Evolutionary conservation across 208 protist genomes (phyloP), one percentile per base, ranked within the genome.

Genomic region (Naegleria gruberi): DNA sequence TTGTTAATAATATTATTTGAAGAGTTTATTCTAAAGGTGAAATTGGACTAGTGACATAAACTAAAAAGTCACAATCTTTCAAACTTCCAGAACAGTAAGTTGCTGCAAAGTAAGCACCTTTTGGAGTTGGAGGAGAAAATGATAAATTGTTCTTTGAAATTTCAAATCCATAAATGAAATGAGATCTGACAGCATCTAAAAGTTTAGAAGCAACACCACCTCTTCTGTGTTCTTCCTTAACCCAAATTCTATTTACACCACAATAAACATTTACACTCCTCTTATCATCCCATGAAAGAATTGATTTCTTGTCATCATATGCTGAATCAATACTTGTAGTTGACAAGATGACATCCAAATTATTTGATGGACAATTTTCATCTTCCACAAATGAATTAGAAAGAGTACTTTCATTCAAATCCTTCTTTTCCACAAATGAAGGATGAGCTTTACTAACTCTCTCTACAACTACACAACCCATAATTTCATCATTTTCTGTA

Each of bases 211-310:
- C 81, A 45, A 84, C 19, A 6, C 40, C 40, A 17, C 23, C 44
- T 45, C 81, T 41, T 84, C 81, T 7, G 44, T 44, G 40, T 84
- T 84, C 81, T 45, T 46, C 41, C 15, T 84, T 45, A 84, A 84
- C 81, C 41, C 34, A 84, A 84, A 84, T 84, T 84, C 81, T 84
- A 30, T 45, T 84, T 2, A 84, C n/a, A 30, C 81, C 81, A 42
- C 34, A 45, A 45, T 45, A n/a, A 44, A 26, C 81, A 12, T 43
- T 44, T 45, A 19, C 44, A 26, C n/a, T 30, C 1, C 23, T 42
- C 4, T 84, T 77, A 37, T 37, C 17, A 77, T 77, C 65, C 65
- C 65, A 77, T 37, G 65, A 77, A 77, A 30, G 34, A n/a, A 77
- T 37, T 10, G 51, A 65, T 19, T 30, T 30, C 30, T 65, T 65